Base-by-base conservation (phyloP, 495 filamentous ascomycete genomes). In the Saxispiralis lemnorum region DNA sequence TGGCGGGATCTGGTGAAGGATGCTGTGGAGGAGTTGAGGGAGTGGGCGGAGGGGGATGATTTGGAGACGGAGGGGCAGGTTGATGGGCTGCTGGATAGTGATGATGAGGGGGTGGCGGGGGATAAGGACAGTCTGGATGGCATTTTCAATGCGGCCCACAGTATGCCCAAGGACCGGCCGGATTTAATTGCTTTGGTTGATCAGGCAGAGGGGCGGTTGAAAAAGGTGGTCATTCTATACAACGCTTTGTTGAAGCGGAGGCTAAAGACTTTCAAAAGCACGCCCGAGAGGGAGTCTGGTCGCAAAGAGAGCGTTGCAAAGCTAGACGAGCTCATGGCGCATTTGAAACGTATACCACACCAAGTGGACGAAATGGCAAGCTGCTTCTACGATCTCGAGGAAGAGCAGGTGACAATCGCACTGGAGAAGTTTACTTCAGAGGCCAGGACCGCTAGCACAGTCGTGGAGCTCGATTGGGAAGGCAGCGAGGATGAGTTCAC, bases 1-100 rank as follows among this genome's bases (percentile, higher is more conserved):
- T 81, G 75, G 51, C 64, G 74, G 39, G 79, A 79, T 48, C 69
- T 82, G 10, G 58, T 94, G 12, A 69, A 79, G 46, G 86, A 94
- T 63, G 79, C 84, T 0, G 66, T 89, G 20, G 70, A 77, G 49
- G 86, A 94, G 60, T 60, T 94, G 48, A 81, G 83, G 47, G 80
- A 83, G 51, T 94, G 85, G 79, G 47, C 38, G 13, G 60, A 62
- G 33, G 63, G 61, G 7, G 71, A 68, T 11, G 72, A 73, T 56
- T 64, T 68, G 0, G 71, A 67, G 21, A 65, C 62, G 5, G 67
- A 68, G 44, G 69, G 67, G 16, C 30, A 63, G 14, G 45, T 61
- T 31, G 59, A 57, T 30, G 58, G 56, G 13, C 53, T 64, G 19
- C 55, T 47, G n/a, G 66, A 64, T 2, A 60, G 59, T 0, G 67